phyloP scores from a whole-genome alignment of 306 rosid genomes.

The Cucurbita ficifolia region DNA sequence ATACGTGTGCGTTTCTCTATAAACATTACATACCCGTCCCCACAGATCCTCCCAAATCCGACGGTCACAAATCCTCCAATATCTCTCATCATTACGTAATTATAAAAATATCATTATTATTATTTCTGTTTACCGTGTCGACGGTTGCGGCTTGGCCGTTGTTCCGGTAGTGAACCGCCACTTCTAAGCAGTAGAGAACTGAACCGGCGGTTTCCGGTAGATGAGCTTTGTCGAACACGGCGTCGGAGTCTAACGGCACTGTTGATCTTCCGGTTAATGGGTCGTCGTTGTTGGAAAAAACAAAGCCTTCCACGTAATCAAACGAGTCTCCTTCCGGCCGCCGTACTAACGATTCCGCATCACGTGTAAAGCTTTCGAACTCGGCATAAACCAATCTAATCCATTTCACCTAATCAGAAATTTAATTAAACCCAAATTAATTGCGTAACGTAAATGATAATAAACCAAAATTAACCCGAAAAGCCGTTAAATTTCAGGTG shows the following conservation, averaged over 20 bases:
- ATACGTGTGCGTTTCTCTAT: not conserved
- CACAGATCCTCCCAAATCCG: not conserved
- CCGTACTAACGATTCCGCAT: conserved; percentile 69
- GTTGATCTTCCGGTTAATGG: conserved; percentile 60
- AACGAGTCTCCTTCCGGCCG: conserved; percentile 48
- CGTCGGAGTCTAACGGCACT: conserved; percentile 35
- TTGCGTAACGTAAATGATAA: conserved; percentile 15
- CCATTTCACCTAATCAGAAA: conserved; percentile 66
- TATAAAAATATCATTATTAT: not conserved
- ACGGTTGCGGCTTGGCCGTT: conserved; percentile 29
- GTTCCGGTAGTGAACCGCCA: conserved; percentile 49
- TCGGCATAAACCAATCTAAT: conserved; percentile 70
- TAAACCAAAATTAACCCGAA: not conserved
- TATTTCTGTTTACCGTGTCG: conserved; percentile 38
- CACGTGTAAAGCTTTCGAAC: conserved; percentile 49
- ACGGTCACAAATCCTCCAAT: not conserved
- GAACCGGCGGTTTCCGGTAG: conserved; percentile 41
- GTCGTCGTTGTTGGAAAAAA: conserved; percentile 55
- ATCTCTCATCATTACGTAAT: no score
- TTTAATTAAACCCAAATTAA: not conserved
- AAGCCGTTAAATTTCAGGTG: not conserved
- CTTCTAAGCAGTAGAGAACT: conserved; percentile 78
- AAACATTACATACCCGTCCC: not conserved
- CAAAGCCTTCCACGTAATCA: conserved; percentile 95
- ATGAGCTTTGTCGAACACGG: conserved; percentile 28